phyloP scores from a whole-genome alignment of 2,329 filamentous ascomycete species.

The Bertia moriformis region DNA sequence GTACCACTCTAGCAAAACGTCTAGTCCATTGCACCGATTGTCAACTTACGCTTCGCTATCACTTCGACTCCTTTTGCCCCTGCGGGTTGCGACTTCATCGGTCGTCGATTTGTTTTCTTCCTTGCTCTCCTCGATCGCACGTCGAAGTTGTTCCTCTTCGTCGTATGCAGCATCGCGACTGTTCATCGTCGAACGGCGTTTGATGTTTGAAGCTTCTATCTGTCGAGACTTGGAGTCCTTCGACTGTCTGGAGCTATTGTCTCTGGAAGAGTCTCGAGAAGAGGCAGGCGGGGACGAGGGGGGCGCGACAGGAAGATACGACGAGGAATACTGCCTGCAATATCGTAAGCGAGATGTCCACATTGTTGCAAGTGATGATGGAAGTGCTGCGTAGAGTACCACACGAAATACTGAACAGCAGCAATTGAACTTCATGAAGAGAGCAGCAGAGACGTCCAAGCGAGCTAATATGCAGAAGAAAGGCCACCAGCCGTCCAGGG shows the following conservation, averaged over 20 bases:
- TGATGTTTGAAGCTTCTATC: slow-evolving; percentile 38
- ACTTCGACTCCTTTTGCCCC: slow-evolving; percentile 72
- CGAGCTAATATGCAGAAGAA: too few relatives aligned
- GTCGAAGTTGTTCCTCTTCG: slow-evolving; percentile 76
- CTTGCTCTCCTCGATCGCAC: slow-evolving; percentile 90
- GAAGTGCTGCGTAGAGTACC: too few relatives aligned
- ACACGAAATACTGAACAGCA: slow-evolving; percentile 6
- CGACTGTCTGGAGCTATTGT: slow-evolving; percentile 41
- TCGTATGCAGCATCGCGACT: slow-evolving; percentile 90
- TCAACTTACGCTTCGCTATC: slow-evolving; percentile 80
- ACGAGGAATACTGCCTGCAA: slow-evolving; percentile 48
- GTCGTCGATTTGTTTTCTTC: slow-evolving; percentile 49
- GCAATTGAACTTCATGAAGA: too few relatives aligned
- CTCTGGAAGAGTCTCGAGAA: slow-evolving; percentile 34
- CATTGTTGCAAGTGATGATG: not conserved
- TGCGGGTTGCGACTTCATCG: slow-evolving; percentile 39
- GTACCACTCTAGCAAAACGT: slow-evolving; percentile 14
- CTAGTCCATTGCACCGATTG: slow-evolving; percentile 10
- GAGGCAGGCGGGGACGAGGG: slow-evolving; percentile 43
- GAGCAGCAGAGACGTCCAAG: too few relatives aligned
- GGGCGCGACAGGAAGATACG: slow-evolving; percentile 44
- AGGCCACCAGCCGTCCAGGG: too few relatives aligned
- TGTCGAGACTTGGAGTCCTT: slow-evolving; percentile 39
- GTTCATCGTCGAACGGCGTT: slow-evolving; percentile 92
- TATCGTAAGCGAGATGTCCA: slow-evolving; percentile 1